Percentiles rank a stretch among this genome's conserved stretches.
Evolutionary conservation across 371 early-diverging fungal species (phyloP).

Genomic region (Rozella allomycis): DNA sequence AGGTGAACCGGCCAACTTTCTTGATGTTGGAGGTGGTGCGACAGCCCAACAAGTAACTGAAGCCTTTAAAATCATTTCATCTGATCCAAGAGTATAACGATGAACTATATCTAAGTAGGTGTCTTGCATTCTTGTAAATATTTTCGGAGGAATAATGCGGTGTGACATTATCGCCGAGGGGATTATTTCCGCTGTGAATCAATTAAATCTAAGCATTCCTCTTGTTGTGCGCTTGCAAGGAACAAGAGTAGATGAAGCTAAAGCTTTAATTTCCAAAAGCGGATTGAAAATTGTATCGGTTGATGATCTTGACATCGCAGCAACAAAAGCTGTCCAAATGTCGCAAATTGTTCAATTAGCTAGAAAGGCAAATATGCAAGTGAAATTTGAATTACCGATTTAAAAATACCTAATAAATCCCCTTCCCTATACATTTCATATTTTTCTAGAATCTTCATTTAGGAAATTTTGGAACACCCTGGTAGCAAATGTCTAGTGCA

Average conservation of each 20-base stretch:
- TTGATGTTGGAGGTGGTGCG: slow-evolving; percentile 94
- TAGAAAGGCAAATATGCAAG: slow-evolving; percentile 37
- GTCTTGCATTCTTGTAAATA: slow-evolving; percentile 93
- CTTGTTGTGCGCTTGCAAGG: slow-evolving; percentile 90
- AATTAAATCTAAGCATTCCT: slow-evolving; percentile 72
- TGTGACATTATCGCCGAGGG: slow-evolving; percentile 96
- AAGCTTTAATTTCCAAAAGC: slow-evolving; percentile 66
- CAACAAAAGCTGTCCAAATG: slow-evolving; percentile 76
- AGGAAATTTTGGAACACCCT: too few relatives aligned
- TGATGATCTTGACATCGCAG: slow-evolving; percentile 88
- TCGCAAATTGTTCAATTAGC: slow-evolving; percentile 59
- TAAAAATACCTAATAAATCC: too few relatives aligned
- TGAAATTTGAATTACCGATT: slow-evolving; percentile 18
- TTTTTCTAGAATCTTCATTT: too few relatives aligned
- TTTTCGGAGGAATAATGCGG: slow-evolving; percentile 97
- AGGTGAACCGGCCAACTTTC: slow-evolving; percentile 97
- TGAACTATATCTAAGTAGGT: slow-evolving; percentile 11
- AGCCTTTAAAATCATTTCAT: slow-evolving; percentile 93
- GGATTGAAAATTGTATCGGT: slow-evolving; percentile 73
- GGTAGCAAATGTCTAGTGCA: slow-evolving; percentile 14
- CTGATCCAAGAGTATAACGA: slow-evolving; percentile 55
- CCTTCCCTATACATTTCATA: too few relatives aligned
- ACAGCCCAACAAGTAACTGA: slow-evolving; percentile 86
- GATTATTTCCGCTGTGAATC: slow-evolving; percentile 80
- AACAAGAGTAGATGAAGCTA: slow-evolving; percentile 60